A percentile compares a stretch with the other conserved stretches of the same genome.
These are phyloP conservation scores for Yamadazyma epiphylla DNA, from an alignment of 1,139 yeast genomes.

Conservation along the genomic window DNA sequence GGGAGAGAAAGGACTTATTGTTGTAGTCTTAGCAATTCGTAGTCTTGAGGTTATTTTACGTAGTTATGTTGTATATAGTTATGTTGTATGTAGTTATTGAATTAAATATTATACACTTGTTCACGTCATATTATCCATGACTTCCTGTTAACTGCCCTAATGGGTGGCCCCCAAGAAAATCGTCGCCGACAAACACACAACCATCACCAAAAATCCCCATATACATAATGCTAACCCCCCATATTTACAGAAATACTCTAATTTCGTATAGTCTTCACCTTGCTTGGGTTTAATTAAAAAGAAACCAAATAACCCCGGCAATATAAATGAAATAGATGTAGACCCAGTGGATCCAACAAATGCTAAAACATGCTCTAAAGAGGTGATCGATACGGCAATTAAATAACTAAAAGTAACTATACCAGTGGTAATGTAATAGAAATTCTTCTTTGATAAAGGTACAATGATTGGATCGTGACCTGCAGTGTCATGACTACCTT, in stretches of 20 bases:
- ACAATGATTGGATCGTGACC: slow-evolving; percentile 51
- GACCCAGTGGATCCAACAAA: slow-evolving; percentile 96
- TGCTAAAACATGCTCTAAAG: slow-evolving; percentile 82
- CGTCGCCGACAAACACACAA: slow-evolving; percentile 74
- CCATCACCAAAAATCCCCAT: slow-evolving; percentile 80
- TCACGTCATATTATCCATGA: no score
- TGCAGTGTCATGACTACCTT: slow-evolving; percentile 48
- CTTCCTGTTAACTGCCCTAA: slow-evolving; percentile 12
- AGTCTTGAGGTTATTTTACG: no score
- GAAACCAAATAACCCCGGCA: slow-evolving; percentile 89
- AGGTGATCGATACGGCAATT: slow-evolving; percentile 72
- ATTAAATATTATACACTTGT: no score
- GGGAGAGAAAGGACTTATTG: slow-evolving; percentile 59
- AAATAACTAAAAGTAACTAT: slow-evolving; percentile 63
- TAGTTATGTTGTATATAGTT: no score
- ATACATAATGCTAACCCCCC: slow-evolving; percentile 58
- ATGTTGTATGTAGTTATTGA: no score
- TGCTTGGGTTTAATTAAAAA: slow-evolving; percentile 50
- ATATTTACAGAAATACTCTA: slow-evolving; percentile 45
- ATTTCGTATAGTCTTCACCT: slow-evolving; percentile 31
- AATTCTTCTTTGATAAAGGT: slow-evolving; percentile 49
- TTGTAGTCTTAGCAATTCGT: no score
- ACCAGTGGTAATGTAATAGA: slow-evolving; percentile 60
- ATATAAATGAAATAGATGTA: slow-evolving; percentile 85
- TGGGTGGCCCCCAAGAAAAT: slow-evolving; percentile 58